Conservation (phyloP, 2,329 filamentous ascomycete species). For the Paecilomyces dactylethromorphus region DNA sequence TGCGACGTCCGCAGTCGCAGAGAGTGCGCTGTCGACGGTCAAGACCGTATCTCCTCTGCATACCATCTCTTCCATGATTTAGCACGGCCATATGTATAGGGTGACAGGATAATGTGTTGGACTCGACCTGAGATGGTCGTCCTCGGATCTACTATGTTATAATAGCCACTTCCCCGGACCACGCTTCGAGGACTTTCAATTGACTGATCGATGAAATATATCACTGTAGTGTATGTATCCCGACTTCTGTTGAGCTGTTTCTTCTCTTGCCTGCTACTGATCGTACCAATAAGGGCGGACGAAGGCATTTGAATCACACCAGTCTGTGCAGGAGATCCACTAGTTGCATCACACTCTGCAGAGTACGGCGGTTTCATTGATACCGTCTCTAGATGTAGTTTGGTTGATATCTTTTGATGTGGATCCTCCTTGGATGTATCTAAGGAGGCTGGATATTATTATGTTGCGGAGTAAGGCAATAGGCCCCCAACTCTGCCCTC, state of each 20-base stretch:
- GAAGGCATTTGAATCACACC: not conserved
- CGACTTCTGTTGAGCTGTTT: not conserved
- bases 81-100: not conserved
- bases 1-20: not conserved
- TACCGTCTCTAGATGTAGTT: not conserved
- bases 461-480: not conserved
- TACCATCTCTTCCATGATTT: constrained; percentile 5
- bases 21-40: not conserved
- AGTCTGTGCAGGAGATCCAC: not conserved
- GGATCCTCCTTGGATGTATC: not conserved
- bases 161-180: not conserved
- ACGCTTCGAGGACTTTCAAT: not conserved
- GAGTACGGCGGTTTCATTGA: not conserved
- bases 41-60: constrained; percentile 5
- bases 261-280: not conserved
- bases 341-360: not conserved
- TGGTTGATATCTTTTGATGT: too few species aligned
- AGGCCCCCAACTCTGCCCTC: not conserved
- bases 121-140: not conserved
- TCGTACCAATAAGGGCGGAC: not conserved
- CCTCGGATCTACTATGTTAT: not conserved
- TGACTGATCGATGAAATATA: not conserved
- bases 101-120: not conserved
- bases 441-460: not conserved
- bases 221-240: not conserved